Evolutionary conservation across 257 asterid genomes (phyloP).

Genomic region (Osmanthus fragrans): DNA sequence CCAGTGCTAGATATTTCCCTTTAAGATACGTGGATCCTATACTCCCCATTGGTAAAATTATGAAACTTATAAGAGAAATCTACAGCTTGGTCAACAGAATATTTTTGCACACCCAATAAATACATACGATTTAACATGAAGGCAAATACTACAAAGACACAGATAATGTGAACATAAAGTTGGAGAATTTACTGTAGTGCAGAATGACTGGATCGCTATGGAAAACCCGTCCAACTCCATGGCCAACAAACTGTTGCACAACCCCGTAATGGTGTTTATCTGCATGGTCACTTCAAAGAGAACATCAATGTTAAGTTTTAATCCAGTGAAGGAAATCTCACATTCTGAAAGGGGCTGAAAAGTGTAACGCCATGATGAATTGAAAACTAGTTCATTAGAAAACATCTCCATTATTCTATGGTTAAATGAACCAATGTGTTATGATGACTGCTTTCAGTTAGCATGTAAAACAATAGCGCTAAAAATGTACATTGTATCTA

Average conservation of each 20-base stretch:
- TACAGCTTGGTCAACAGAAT: neutral
- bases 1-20: neutral
- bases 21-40: neutral
- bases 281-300: constrained; percentile 74
- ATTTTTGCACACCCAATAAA: neutral
- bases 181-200: constrained; percentile 68
- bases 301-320: constrained; percentile 30
- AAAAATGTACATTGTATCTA: neutral
- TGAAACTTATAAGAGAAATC: constrained; percentile 1
- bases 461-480: neutral
- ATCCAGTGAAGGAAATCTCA: constrained; percentile 15
- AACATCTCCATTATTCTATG: neutral
- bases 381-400: constrained; percentile 3
- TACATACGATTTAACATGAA: neutral
- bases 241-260: constrained; percentile 92
- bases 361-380: neutral
- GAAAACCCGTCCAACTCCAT: constrained; percentile 91
- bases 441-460: neutral
- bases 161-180: constrained; percentile 12
- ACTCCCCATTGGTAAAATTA: neutral
- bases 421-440: neutral
- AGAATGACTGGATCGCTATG: constrained; percentile 90
- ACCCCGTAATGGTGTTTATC: constrained; percentile 80
- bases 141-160: constrained; percentile 9
- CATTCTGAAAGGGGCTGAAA: neutral